phyloP scores from a whole-genome alignment of 1,139 yeast species.

The Arxiozyma slooffiae region DNA sequence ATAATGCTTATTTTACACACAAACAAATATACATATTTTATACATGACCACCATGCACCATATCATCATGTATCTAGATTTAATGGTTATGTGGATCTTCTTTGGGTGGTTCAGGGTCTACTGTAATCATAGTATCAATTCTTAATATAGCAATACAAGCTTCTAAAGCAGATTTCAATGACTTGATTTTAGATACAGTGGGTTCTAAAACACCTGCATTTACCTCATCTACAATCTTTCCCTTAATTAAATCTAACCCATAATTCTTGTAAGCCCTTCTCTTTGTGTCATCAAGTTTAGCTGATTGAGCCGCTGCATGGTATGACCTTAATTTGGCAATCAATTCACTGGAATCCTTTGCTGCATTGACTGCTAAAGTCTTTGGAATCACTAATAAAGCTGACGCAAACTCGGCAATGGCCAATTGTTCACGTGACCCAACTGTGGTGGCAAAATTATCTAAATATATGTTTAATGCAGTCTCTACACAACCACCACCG shows the following conservation, averaged over 20 bases:
- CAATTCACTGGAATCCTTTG: slow-evolving; percentile 90
- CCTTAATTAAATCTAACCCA: slow-evolving; percentile 85
- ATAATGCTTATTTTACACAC: background rate
- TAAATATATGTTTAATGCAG: slow-evolving; percentile 87
- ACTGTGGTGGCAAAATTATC: slow-evolving; percentile 97
- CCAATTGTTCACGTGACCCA: slow-evolving; percentile 95
- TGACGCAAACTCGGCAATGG: slow-evolving; percentile 93
- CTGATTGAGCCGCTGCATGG: slow-evolving; percentile 90
- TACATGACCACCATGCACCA: background rate
- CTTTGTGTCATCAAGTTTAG: slow-evolving; percentile 70
- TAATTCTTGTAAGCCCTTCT: slow-evolving; percentile 79
- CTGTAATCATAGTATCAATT: slow-evolving; percentile 96
- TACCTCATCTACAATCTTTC: slow-evolving; percentile 82
- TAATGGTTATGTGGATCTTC: slow-evolving; percentile 75
- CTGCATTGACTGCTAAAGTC: slow-evolving; percentile 94
- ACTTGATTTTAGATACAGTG: slow-evolving; percentile 81
- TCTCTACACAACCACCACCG: slow-evolving; percentile 98
- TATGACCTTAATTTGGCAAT: slow-evolving; percentile 92
- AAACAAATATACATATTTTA: background rate
- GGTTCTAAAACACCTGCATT: slow-evolving; percentile 90
- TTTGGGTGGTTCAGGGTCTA: slow-evolving; percentile 88
- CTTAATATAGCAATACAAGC: slow-evolving; percentile 96
- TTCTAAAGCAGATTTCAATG: slow-evolving; percentile 90
- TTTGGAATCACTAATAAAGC: slow-evolving; percentile 89
- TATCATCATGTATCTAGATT: background rate